These are phyloP conservation scores for Suillus lakei DNA, from an alignment of 768 basidiomycete genomes.

Conservation along the genomic window DNA sequence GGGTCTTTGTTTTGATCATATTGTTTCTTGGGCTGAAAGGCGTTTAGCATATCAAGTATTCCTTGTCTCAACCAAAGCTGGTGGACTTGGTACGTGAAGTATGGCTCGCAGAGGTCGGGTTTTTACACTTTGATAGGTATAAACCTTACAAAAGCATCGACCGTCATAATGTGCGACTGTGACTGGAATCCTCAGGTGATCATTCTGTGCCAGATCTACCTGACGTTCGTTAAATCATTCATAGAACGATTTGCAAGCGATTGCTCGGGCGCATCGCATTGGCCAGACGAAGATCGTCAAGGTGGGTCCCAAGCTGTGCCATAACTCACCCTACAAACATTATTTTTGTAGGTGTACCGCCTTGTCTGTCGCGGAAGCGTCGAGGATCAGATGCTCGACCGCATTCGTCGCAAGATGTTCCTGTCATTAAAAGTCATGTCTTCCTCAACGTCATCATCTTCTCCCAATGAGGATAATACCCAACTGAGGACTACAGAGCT, in stretches of 20 bases:
- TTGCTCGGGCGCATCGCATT: constrained; percentile 83
- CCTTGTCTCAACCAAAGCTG: constrained; percentile 72
- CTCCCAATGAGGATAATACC: constrained; percentile 25
- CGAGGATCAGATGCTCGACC: constrained; percentile 77
- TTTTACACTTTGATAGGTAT: constrained; percentile 53
- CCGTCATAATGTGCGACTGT: constrained; percentile 80
- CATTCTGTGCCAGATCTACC: constrained; percentile 19
- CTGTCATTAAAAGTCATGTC: constrained; percentile 68
- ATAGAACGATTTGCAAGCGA: constrained; percentile 83
- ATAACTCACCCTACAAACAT: not conserved
- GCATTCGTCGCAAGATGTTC: constrained; percentile 73
- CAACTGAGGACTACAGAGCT: constrained; percentile 51
- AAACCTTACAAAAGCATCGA: constrained; percentile 82
- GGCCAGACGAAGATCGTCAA: constrained; percentile 77
- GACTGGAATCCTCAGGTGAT: constrained; percentile 61
- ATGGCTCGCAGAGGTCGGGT: constrained; percentile 20
- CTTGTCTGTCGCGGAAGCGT: constrained; percentile 72
- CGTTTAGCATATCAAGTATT: constrained; percentile 64
- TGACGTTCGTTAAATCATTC: constrained; percentile 11
- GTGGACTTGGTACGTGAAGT: constrained; percentile 58
- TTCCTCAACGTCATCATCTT: constrained; percentile 32
- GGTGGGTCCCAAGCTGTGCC: constrained; percentile 33
- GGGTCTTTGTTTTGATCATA: constrained; percentile 20
- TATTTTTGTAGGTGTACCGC: constrained; percentile 43
- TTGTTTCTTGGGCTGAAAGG: constrained; percentile 7